Conservation (phyloP, 75 land plant genomes). For the Gnetum montanum region DNA sequence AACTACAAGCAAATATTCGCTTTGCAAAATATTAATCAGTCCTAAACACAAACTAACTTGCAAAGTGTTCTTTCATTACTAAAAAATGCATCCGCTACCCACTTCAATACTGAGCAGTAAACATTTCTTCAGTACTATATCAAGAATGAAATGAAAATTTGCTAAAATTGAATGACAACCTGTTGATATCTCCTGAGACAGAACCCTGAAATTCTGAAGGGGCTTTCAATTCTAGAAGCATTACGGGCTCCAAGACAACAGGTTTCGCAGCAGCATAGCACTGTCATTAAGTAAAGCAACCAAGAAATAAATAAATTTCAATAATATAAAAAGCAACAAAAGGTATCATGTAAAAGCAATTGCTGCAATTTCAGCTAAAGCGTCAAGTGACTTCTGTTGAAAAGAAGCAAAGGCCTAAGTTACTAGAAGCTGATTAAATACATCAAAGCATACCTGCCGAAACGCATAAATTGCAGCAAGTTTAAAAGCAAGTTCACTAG, state of each 20-base stretch:
- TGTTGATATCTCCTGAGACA: slow-evolving; percentile 94
- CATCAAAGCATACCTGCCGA: slow-evolving; percentile 56
- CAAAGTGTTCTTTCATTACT: no score
- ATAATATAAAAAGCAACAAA: not conserved
- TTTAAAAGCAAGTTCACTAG: slow-evolving; percentile 99
- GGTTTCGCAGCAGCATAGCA: slow-evolving; percentile 85
- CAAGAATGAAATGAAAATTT: no score
- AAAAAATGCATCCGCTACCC: no score
- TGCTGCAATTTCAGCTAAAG: no score
- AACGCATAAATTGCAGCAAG: slow-evolving; percentile 95
- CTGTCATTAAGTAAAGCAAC: slow-evolving; percentile 18
- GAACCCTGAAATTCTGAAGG: slow-evolving; percentile 95
- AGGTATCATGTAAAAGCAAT: not conserved
- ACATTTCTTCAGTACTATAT: no score
- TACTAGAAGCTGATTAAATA: not conserved
- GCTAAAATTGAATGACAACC: no score
- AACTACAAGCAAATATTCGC: no score
- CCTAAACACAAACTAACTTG: no score
- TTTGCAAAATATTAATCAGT: no score
- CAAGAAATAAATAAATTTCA: not conserved
- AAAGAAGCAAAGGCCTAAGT: no score
- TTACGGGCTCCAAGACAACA: slow-evolving; percentile 90
- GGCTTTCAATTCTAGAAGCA: slow-evolving; percentile 87
- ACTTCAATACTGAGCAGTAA: no score
- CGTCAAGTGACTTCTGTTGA: no score